These are phyloP conservation scores for Penicillium sp. DNA, from an alignment of 2,329 filamentous ascomycete genomes.

Conservation along the genomic window DNA sequence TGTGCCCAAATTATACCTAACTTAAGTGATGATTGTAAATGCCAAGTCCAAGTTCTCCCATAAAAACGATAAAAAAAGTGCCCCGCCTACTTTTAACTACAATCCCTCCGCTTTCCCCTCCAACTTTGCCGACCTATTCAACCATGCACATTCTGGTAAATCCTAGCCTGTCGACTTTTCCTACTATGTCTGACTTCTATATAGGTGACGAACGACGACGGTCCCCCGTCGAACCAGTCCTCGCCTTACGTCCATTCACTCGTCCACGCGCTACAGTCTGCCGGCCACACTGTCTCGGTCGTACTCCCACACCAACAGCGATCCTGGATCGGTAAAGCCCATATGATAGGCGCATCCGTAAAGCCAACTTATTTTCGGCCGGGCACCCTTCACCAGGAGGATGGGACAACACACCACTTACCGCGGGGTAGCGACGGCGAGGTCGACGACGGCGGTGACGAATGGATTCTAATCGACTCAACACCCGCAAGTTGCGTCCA, in stretches of 20 bases:
- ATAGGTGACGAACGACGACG: conserved; percentile 66
- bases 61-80: conserved; percentile 18
- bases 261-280: conserved; percentile 62
- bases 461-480: conserved; percentile 77
- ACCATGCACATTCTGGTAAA: conserved; percentile 51
- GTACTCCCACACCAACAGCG: conserved; percentile 86
- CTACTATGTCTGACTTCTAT: conserved; percentile 3
- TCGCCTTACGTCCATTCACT: conserved; percentile 76
- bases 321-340: conserved; percentile 97
- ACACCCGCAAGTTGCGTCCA: conserved; percentile 77
- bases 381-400: conserved; percentile 55
- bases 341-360: conserved; percentile 84
- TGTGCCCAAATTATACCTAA: conserved; percentile 2
- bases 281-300: conserved; percentile 84
- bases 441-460: conserved; percentile 54
- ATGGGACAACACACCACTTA: conserved; percentile 62
- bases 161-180: conserved; percentile 2
- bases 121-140: conserved; percentile 9
- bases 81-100: conserved; percentile 1
- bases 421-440: conserved; percentile 51
- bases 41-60: conserved; percentile 11
- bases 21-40: conserved; percentile 1
- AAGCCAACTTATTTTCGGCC: conserved; percentile 79
- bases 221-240: conserved; percentile 69
- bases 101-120: conserved; percentile 20